Conservation (phyloP, 129 eudicot genomes). For the Saussurea involucrata region DNA sequence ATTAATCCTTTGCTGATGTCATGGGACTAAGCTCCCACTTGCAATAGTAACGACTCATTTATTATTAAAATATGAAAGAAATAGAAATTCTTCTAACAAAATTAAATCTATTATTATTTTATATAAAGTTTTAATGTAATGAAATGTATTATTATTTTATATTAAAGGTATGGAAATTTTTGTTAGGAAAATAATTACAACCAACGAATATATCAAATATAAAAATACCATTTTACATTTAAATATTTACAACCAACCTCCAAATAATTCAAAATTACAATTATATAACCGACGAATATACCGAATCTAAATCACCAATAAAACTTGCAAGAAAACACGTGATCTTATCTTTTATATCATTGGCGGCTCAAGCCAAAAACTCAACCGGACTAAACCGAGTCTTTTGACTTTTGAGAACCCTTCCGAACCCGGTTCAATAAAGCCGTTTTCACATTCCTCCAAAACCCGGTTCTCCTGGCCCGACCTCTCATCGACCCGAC, state of each 20-base stretch:
- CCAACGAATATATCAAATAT: neutral
- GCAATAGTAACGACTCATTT: no score
- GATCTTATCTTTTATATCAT: constrained; percentile 17
- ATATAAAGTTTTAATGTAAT: no score
- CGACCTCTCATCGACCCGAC: constrained; percentile 37
- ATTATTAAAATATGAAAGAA: no score
- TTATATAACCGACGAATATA: neutral
- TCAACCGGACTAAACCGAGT: neutral
- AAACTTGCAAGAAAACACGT: neutral
- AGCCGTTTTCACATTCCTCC: constrained; percentile 30
- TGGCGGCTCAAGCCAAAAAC: constrained; percentile 16
- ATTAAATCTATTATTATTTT: no score
- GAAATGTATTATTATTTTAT: no score
- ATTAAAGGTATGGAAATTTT: no score
- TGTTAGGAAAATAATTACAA: no score
- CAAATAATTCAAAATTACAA: neutral
- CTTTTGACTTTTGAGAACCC: neutral
- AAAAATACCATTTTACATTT: neutral
- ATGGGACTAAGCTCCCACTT: no score
- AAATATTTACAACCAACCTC: neutral
- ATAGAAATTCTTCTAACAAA: no score
- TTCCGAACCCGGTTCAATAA: constrained; percentile 30
- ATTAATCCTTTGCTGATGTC: no score
- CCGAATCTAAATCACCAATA: neutral
- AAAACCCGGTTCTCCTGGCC: constrained; percentile 36